Conservation (phyloP, 2,329 filamentous ascomycete genomes). For the Sphaerulina populicola region DNA sequence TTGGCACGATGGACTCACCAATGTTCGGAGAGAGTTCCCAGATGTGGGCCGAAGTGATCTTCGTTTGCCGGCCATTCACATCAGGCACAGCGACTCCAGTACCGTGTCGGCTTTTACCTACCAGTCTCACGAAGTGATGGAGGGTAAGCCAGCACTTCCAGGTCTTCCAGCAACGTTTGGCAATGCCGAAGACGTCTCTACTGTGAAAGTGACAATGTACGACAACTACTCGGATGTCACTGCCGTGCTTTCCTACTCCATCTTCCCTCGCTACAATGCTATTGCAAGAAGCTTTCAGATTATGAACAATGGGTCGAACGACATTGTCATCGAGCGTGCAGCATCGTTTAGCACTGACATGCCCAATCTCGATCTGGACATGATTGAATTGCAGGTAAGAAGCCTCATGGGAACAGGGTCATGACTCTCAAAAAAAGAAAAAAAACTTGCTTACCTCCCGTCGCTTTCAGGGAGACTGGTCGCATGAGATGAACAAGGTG, state of each 20-base stretch:
- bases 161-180: slow-evolving; percentile 56
- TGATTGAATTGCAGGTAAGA: slow-evolving; percentile 41
- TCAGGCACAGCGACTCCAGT: slow-evolving; percentile 51
- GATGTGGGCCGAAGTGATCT: slow-evolving; percentile 58
- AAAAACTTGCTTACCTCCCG: slow-evolving; percentile 27
- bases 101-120: slow-evolving; percentile 54
- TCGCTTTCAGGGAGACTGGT: slow-evolving; percentile 50
- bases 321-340: slow-evolving; percentile 37
- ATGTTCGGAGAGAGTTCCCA: slow-evolving; percentile 54
- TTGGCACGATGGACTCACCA: slow-evolving; percentile 47
- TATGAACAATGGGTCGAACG: slow-evolving; percentile 49
- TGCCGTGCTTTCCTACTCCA: slow-evolving; percentile 54
- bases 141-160: slow-evolving; percentile 50
- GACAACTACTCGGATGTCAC: slow-evolving; percentile 52
- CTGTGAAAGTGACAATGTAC: slow-evolving; percentile 50
- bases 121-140: slow-evolving; percentile 47
- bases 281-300: slow-evolving; percentile 54
- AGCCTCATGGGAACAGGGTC: too few species aligned
- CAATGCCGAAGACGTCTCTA: slow-evolving; percentile 48
- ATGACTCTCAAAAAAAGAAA: too few species aligned
- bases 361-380: slow-evolving; percentile 52
- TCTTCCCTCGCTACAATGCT: slow-evolving; percentile 55
- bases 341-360: slow-evolving; percentile 56
- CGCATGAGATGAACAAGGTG: slow-evolving; percentile 46
- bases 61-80: slow-evolving; percentile 52